Evolutionary conservation across 2,329 filamentous ascomycete species (phyloP).

Genomic region (Thielaviopsis ethacetica): DNA sequence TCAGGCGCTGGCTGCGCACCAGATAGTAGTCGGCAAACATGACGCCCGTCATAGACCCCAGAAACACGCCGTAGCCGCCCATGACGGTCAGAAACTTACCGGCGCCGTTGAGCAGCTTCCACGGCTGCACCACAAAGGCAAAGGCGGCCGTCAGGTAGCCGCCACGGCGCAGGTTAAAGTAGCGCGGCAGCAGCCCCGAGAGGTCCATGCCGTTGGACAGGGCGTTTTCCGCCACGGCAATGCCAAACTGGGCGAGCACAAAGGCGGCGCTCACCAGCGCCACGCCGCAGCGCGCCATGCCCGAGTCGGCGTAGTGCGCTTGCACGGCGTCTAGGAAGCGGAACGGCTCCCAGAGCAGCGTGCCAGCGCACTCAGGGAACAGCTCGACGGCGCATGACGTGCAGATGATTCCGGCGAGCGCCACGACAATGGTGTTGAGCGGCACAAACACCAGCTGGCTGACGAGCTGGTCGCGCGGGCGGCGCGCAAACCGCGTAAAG

Average conservation of each 20-base stretch:
- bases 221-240: conserved; percentile 11
- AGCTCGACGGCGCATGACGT: conserved; percentile 26
- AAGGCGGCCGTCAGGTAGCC: conserved; percentile 6
- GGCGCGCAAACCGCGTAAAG: conserved; percentile 18
- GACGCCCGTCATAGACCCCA: conserved; percentile 25
- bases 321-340: conserved; percentile 29
- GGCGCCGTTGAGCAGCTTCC: conserved; percentile 20
- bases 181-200: conserved; percentile 9
- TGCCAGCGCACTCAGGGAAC: conserved; percentile 25
- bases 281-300: conserved; percentile 15
- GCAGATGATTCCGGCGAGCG: conserved; percentile 22
- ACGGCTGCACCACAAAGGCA: conserved; percentile 13
- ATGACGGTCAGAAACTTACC: conserved; percentile 19
- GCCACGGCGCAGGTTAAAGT: conserved; percentile 12
- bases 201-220: conserved; percentile 12
- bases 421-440: conserved; percentile 19
- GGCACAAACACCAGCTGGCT: conserved; percentile 26
- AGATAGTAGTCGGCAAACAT: conserved; percentile 24
- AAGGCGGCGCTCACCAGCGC: conserved; percentile 19
- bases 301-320: conserved; percentile 17
- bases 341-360: conserved; percentile 26
- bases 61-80: conserved; percentile 20
- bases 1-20: conserved; percentile 21
- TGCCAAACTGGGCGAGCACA: conserved; percentile 26
- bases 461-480: conserved; percentile 14